Conservation (phyloP, 2,329 filamentous ascomycete species). For the Diaporthe nobilis region DNA sequence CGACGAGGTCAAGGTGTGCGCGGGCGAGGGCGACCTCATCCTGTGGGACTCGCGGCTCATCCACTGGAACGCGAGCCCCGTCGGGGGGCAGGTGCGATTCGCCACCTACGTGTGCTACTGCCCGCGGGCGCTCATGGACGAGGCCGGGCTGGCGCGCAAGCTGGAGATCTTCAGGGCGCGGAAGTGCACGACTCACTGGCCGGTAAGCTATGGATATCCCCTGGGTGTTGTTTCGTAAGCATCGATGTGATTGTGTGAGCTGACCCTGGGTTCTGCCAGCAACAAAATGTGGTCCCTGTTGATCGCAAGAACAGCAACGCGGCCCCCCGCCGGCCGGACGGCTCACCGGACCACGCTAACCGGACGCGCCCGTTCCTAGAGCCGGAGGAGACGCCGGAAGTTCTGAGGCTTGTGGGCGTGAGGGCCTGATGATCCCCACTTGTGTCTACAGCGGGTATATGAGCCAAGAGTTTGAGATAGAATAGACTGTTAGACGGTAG, state of each 20-base stretch:
- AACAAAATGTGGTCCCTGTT: slow-evolving; percentile 37
- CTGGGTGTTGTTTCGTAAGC: too few relatives aligned
- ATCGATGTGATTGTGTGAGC: not conserved
- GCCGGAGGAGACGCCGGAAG: slow-evolving; percentile 32
- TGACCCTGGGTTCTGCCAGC: slow-evolving; percentile 14
- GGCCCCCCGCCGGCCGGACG: slow-evolving; percentile 34
- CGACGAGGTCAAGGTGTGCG: slow-evolving; percentile 38
- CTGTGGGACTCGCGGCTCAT: slow-evolving; percentile 36
- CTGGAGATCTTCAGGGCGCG: slow-evolving; percentile 22
- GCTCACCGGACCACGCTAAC: slow-evolving; percentile 17
- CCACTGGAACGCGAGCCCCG: slow-evolving; percentile 39
- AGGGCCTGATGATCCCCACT: not conserved
- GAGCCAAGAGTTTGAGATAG: not conserved
- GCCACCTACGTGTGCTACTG: slow-evolving; percentile 37
- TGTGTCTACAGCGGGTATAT: not conserved
- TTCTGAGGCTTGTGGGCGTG: slow-evolving; percentile 33
- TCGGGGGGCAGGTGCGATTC: slow-evolving; percentile 19
- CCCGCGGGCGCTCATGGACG: slow-evolving; percentile 30
- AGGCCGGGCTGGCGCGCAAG: slow-evolving; percentile 29
- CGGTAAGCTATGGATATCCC: slow-evolving; percentile 11
- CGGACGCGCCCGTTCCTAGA: slow-evolving; percentile 28
- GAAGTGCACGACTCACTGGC: slow-evolving; percentile 37
- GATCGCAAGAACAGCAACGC: not conserved
- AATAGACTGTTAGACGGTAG: slow-evolving; percentile 2
- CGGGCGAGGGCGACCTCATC: slow-evolving; percentile 37